These are phyloP conservation scores for Hippophae rhamnoides DNA, from an alignment of 306 rosid genomes.

Conservation along the genomic window DNA sequence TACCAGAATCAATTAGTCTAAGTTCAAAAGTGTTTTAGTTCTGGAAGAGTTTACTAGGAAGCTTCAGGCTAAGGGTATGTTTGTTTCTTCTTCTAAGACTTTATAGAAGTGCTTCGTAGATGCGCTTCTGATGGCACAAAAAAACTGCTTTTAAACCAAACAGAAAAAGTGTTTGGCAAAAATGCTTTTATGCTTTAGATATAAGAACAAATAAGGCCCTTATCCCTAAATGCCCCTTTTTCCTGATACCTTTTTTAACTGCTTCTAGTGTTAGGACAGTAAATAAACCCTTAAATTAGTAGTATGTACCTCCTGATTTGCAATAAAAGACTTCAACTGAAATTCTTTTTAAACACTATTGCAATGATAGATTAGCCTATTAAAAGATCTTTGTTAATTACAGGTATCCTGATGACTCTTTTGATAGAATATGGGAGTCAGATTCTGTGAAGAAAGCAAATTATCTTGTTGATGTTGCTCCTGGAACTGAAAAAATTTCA, in stretches of 20 bases:
- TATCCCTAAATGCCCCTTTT: too few species aligned
- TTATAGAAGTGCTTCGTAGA: too few species aligned
- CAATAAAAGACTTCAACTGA: neutral
- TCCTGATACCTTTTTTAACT: too few species aligned
- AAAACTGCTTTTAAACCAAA: too few species aligned
- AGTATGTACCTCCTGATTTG: too few species aligned
- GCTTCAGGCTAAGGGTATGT: too few species aligned
- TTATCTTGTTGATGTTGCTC: constrained; percentile 86
- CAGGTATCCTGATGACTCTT: constrained; percentile 97
- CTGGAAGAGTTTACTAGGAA: too few species aligned
- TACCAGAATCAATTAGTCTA: neutral
- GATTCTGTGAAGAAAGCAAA: constrained; percentile 89
- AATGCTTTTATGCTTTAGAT: neutral
- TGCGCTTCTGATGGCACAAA: too few species aligned
- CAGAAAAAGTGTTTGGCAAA: neutral
- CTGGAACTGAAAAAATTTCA: constrained; percentile 71
- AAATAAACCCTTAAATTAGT: too few species aligned
- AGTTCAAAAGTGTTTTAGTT: neutral
- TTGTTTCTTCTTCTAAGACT: too few species aligned
- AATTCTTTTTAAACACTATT: neutral
- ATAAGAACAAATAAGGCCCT: too few species aligned
- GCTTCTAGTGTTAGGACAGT: too few species aligned
- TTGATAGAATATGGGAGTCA: constrained; percentile 91
- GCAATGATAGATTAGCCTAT: neutral
- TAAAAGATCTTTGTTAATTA: constrained; percentile 13